Evolutionary conservation across 257 asterid genomes (phyloP), one percentile per base, ranked within the genome.

Genomic region (Lavandula angustifolia): DNA sequence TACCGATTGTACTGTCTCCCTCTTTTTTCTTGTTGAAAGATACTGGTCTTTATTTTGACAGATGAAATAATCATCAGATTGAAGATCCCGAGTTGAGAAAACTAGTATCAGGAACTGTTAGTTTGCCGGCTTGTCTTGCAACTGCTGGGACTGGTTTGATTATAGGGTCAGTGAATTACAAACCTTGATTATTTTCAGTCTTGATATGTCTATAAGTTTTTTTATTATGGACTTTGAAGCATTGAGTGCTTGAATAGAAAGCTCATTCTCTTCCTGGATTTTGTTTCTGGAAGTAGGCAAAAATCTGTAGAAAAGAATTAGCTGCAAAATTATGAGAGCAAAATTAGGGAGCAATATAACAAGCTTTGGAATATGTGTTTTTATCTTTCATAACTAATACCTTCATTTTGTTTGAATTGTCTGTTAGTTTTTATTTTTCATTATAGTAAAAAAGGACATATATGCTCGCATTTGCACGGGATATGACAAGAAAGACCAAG

Each of bases 111-210:
- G 83, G 87, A 42, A 62, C 80, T 38, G 80, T 92, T 53, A 89
- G 92, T 75, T 48, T 89, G 64, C 95, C 96, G 4, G 86, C 95
- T 70, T 81, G 89, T 77, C 77, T 82, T 70, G 98, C 98, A 47
- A 87, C 98, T 65, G 98, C 95, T 65, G 98, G 98, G 70, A 92
- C 98, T 32, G 76, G 87, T 60, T 80, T 92, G 58, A 66, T 86
- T 62, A 66, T 92, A 16, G 98, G 98, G 96, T 92, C 31, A 68
- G 95, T 80, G 35, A 31, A 9, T 47, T 32, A 5, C n/a, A 11
- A 40, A 59, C 44, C 35, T 54, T 38, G 42, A 35, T 34, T 70
- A 3, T 16, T 38, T 63, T 13, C 48, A 56, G 10, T 63, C 34
- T 33, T 51, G 22, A 13, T 48, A 9, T 33, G 35, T 55, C 38